Evolutionary conservation across 805 yeast species (phyloP).

Genomic region (Yamadazyma takamatsuzukensis): DNA sequence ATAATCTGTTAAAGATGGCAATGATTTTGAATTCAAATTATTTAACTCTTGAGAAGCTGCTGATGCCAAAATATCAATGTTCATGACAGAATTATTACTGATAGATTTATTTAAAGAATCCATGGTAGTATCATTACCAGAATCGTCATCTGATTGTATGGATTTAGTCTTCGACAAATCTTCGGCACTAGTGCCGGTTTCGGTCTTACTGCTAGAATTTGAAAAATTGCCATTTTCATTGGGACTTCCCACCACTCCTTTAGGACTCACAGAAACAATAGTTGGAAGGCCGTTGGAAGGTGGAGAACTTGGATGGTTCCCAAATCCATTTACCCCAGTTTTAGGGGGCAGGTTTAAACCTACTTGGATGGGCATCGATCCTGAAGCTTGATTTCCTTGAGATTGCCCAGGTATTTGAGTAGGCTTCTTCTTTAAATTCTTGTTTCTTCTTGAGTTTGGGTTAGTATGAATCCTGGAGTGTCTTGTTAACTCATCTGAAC

Average conservation of each 20-base stretch:
- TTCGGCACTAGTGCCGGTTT: slow-evolving; percentile 2
- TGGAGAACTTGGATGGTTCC: background rate
- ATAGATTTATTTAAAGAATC: slow-evolving; percentile 3
- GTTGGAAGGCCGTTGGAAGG: background rate
- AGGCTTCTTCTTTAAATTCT: slow-evolving; percentile 30
- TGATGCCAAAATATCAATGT: slow-evolving; percentile 49
- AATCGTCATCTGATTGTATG: slow-evolving; percentile 7
- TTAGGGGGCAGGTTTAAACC: too few species aligned
- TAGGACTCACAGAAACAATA: background rate
- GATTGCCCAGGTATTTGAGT: too few species aligned
- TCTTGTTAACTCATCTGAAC: slow-evolving; percentile 73
- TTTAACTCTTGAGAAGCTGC: slow-evolving; percentile 55
- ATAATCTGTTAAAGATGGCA: slow-evolving; percentile 51
- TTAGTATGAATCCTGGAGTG: slow-evolving; percentile 71
- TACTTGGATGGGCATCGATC: background rate
- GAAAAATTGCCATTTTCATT: too few species aligned
- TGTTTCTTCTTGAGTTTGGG: slow-evolving; percentile 62
- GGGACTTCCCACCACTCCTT: too few species aligned
- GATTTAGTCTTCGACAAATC: slow-evolving; percentile 5
- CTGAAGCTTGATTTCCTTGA: too few species aligned
- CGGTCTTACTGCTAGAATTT: background rate
- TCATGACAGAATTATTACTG: slow-evolving; percentile 11
- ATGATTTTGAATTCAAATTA: slow-evolving; percentile 41
- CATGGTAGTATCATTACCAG: slow-evolving; percentile 1
- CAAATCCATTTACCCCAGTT: too few species aligned